Base-by-base conservation (phyloP, 257 asterid genomes). In the Cinchona pubescens region DNA sequence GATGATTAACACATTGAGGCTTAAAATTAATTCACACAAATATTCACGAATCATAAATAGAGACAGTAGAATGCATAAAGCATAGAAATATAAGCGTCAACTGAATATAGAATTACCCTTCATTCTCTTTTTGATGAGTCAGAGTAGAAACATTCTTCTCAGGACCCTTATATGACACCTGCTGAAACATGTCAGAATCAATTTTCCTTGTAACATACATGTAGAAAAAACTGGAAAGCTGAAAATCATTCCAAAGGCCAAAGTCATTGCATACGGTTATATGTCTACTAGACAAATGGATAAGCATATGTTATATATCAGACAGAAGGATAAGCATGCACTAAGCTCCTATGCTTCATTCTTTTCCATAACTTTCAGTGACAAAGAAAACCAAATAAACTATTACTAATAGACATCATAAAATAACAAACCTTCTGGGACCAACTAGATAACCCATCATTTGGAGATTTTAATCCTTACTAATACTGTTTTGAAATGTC, bases 401-500 rank as follows among this genome's bases (percentile, higher is more conserved):
- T 35, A 73, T 49, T 63, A 67, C 23, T 59, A 48, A 48, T 69
- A 16, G 27, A 19, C 55, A 49, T 68, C 12, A 69, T 11, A 42
- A 61, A 78, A 18, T 43, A 53, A 75, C 87, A 48, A 68, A 89
- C 97, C 86, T 85, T 85, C 68, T 87, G 80, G 30, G 75, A 72
- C 70, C 84, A 16, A 71, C 77, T 77, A 48, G 81, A 71, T 62
- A 80, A 88, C 64, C 81, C 86, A 81, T 89, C 85, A 58, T 67
- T 48, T 18, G 74, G 68, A 56, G 85, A 80, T 75, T 81, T 83
- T 43, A 82, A 72, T 74, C 76, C 92, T n/a, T n/a, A 76, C 75
- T 86, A n/a, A 72, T 63, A 38, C 86, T 88, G 74, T 85, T 89
- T 80, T 90, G 96, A 78, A 94, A 92, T 76, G 93, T 75, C 88